Base-by-base conservation (phyloP, 2,329 filamentous ascomycete species). In the Tolypocladium album region DNA sequence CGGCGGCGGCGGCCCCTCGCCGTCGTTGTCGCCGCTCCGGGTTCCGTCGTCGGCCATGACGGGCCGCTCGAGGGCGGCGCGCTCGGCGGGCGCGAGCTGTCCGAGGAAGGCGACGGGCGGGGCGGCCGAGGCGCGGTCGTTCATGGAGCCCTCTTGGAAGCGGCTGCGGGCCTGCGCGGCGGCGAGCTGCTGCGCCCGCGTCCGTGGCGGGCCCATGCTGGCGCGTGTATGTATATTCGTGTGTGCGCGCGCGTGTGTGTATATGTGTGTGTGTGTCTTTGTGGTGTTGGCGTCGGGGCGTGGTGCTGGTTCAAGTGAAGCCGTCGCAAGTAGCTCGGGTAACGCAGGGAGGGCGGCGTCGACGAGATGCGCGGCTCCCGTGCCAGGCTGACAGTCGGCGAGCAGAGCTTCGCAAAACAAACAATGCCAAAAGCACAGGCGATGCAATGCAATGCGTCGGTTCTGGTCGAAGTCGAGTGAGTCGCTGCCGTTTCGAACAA, bases 141-240 rank as follows among this genome's bases (percentile, higher is more conserved):
- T 90, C 89, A 96, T 93, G 68, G 88, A 93, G 47, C 88, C 92
- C 74, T 96, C 92, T 43, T 87, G 68, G 82, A 95, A 78, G 74
- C 85, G 70, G 76, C 84, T 77, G 65, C 72, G 73, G 15, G 58
- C 62, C 52, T 57, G 62, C 66, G 71, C 59, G 62, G 63, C 39
- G 67, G 67, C 50, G 24, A 64, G 43, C 34, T 59, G 74, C 62
- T 75, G 70, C 61, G 74, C 70, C 62, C 69, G 60, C 61, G 65
- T 66, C 53, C 61, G 61, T 42, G 70, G 67, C 13, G 68, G 67
- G 59, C 67, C 68, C 70, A 70, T 74, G 53, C 22, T 62, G 56
- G 17, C 4, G 36, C 12, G 36, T 38, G 36, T 38, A 13, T 2
- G 11, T 11, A 31, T 38, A 11, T 38, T 1, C 4, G 11, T 3